Evolutionary conservation across 2,329 filamentous ascomycete species (phyloP).

Genomic region (Xylariaceae sp.): DNA sequence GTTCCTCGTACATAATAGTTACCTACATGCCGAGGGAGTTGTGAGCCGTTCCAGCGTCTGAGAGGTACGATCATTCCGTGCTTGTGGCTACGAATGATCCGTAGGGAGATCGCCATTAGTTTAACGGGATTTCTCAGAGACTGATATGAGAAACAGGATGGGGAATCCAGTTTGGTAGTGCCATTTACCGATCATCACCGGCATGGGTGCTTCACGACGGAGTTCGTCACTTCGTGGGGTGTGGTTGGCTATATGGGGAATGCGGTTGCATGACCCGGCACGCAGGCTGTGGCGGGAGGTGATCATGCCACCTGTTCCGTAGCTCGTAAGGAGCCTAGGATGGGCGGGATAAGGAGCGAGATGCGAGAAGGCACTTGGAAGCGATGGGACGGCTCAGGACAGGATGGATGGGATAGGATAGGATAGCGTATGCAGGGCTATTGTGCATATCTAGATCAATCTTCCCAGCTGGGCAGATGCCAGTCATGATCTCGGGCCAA

Average conservation of each 20-base stretch:
- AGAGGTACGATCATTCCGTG: too few relatives aligned
- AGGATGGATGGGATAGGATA: too few relatives aligned
- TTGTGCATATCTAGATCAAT: background rate
- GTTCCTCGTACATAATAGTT: too few relatives aligned
- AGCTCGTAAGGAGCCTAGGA: background rate
- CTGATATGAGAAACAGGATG: too few relatives aligned
- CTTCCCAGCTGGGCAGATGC: background rate
- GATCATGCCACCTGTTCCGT: background rate
- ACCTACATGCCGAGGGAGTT: too few relatives aligned
- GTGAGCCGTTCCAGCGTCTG: too few relatives aligned
- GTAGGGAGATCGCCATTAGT: too few relatives aligned
- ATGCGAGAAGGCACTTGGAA: too few relatives aligned
- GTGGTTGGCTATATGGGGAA: background rate
- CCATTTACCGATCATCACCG: background rate
- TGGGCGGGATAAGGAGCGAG: background rate
- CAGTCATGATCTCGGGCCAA: background rate
- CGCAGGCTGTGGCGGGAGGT: background rate
- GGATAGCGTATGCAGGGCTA: background rate
- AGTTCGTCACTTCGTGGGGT: background rate
- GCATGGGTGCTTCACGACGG: background rate
- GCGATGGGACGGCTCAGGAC: too few relatives aligned
- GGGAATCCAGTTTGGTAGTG: background rate
- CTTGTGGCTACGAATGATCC: too few relatives aligned
- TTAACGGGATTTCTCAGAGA: too few relatives aligned
- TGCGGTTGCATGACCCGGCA: background rate